These are phyloP conservation scores for Nemania bipapillata DNA, from an alignment of 2,329 filamentous ascomycete genomes.

Conservation along the genomic window DNA sequence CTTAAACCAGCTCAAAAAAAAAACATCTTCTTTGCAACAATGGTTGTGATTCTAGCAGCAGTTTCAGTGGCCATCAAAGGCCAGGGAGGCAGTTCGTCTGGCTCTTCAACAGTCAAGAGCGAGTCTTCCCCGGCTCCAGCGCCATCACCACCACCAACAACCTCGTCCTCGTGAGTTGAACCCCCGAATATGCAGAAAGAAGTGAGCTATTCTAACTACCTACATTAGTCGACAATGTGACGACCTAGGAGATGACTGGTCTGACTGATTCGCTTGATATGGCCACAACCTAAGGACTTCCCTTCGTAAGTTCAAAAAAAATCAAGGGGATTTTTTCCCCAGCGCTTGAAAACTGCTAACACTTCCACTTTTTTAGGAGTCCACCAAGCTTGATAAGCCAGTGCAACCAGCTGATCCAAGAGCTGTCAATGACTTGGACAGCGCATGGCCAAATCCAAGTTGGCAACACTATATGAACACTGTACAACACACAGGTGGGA, in stretches of 20 bases:
- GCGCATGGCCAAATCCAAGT: no score
- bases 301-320: conserved; percentile 1
- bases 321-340: no score
- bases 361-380: neutral
- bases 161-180: conserved; percentile 29
- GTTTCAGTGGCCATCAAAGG: conserved; percentile 29
- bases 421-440: no score
- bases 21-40: neutral
- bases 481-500: no score
- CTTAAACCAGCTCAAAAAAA: neutral
- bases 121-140: conserved; percentile 23
- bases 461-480: no score
- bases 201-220: neutral
- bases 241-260: neutral
- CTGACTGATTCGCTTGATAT: neutral
- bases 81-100: conserved; percentile 20
- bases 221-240: neutral
- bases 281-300: neutral
- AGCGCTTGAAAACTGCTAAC: neutral
- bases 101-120: conserved; percentile 26
- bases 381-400: no score
- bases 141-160: conserved; percentile 20
- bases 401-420: no score
- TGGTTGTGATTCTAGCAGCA: conserved; percentile 39
- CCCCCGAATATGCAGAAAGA: neutral